phyloP scores from a whole-genome alignment of 2,329 filamentous ascomycete genomes.

The Botryosphaeria dothidea region DNA sequence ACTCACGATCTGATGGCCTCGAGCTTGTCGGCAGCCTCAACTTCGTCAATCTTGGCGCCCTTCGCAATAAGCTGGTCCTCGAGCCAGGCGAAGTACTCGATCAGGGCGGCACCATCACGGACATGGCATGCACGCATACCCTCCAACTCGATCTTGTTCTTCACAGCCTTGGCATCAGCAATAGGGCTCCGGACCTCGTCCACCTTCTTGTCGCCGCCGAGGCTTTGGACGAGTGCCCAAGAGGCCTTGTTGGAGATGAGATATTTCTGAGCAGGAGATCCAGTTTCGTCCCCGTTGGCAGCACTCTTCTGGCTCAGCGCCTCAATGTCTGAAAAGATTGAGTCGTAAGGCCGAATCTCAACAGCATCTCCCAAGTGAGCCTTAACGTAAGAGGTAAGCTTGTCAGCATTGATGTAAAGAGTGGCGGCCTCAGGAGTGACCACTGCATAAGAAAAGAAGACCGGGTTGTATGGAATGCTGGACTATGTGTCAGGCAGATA shows the following conservation, averaged over 20 bases:
- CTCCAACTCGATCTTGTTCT: conserved; percentile 84
- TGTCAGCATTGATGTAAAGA: conserved; percentile 80
- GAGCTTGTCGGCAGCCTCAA: conserved; percentile 87
- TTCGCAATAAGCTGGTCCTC: conserved; percentile 81
- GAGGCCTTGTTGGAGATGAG: conserved; percentile 86
- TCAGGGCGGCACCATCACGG: conserved; percentile 86
- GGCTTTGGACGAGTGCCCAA: conserved; percentile 84
- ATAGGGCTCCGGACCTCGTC: conserved; percentile 87
- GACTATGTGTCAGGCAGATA: not conserved
- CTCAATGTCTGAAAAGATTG: conserved; percentile 77
- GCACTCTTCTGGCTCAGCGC: conserved; percentile 55
- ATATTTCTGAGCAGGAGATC: conserved; percentile 63
- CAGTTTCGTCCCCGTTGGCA: conserved; percentile 32
- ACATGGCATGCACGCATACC: conserved; percentile 95
- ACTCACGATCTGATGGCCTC: conserved; percentile 65
- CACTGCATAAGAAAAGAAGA: conserved; percentile 96
- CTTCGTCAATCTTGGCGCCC: conserved; percentile 77
- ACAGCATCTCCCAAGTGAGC: conserved; percentile 71
- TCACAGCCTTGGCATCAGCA: conserved; percentile 88
- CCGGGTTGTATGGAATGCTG: conserved; percentile 91
- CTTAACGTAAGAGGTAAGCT: conserved; percentile 69
- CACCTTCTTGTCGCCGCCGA: conserved; percentile 82
- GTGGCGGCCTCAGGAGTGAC: conserved; percentile 75
- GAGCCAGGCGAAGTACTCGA: conserved; percentile 94
- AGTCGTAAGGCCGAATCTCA: conserved; percentile 75